Evolutionary conservation across 306 rosid species (phyloP).

Genomic region (Fragaria vesca): DNA sequence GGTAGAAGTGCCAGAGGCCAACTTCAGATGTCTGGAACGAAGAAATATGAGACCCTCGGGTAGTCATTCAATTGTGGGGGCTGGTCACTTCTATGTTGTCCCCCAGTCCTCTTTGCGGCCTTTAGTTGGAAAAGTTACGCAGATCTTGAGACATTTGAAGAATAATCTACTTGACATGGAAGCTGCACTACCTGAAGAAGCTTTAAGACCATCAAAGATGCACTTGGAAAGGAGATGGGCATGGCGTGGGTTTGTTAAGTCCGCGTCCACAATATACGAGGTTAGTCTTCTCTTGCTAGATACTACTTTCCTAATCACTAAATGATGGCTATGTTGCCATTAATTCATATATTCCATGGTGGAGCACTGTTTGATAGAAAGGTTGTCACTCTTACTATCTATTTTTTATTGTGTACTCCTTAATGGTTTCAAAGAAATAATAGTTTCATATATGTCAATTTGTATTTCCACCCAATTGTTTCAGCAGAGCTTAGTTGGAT

Average conservation of each 20-base stretch:
- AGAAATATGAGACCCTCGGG: slow-evolving; percentile 37
- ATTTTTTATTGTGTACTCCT: neutral
- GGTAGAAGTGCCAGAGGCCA: slow-evolving; percentile 34
- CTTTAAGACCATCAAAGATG: slow-evolving; percentile 73
- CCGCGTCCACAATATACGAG: slow-evolving; percentile 82
- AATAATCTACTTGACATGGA: slow-evolving; percentile 88
- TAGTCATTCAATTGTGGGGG: slow-evolving; percentile 46
- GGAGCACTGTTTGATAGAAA: neutral
- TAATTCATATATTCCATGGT: neutral
- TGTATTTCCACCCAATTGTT: neutral
- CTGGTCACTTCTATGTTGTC: slow-evolving; percentile 65
- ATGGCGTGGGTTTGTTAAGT: slow-evolving; percentile 90
- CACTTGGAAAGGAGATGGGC: slow-evolving; percentile 74
- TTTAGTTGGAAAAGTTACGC: slow-evolving; percentile 70
- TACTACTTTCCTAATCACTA: neutral
- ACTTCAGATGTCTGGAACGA: slow-evolving; percentile 38
- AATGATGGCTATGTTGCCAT: neutral
- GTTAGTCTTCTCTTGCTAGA: slow-evolving; percentile 39
- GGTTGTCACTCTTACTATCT: neutral
- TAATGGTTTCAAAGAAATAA: neutral
- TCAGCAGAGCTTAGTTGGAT: neutral
- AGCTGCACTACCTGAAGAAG: slow-evolving; percentile 76
- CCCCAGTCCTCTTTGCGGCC: slow-evolving; percentile 83
- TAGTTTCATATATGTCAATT: neutral
- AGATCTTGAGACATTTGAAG: slow-evolving; percentile 71